Percentiles rank a stretch among this genome's conserved stretches.
Conservation (phyloP, 129 eudicot genomes). For the Helianthus tuberosus region DNA sequence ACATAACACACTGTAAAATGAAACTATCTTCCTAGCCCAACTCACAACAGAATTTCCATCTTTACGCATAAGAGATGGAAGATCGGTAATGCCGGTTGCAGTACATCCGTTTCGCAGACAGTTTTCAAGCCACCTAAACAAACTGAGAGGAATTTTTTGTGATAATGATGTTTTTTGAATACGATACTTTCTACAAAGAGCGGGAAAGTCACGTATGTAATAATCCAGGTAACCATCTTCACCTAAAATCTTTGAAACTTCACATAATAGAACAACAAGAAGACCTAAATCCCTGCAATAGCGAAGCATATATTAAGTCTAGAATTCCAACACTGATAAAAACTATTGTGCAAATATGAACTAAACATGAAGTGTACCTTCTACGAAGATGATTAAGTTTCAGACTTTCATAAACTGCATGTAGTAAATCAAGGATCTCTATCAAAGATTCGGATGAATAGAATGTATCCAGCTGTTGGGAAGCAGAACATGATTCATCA, state of each 20-base stretch:
- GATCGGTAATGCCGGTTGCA: conserved; percentile 55
- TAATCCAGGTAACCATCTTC: conserved; percentile 79
- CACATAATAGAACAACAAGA: conserved; percentile 64
- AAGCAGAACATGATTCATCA: conserved; percentile 38
- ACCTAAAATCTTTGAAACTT: conserved; percentile 62
- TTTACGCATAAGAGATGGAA: conserved; percentile 68
- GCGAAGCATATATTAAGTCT: conserved; percentile 16
- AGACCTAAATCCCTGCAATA: conserved; percentile 77
- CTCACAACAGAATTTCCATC: conserved; percentile 70
- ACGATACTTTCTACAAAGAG: conserved; percentile 45
- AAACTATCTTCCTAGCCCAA: conserved; percentile 89
- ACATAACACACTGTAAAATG: conserved; percentile 90
- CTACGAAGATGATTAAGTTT: conserved; percentile 87
- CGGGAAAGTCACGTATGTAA: conserved; percentile 92
- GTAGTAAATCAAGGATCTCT: conserved; percentile 75
- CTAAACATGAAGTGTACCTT: conserved; percentile 48
- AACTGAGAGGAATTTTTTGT: conserved; percentile 67
- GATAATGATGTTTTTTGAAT: conserved; percentile 33
- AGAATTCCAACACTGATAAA: neutral
- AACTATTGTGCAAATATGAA: neutral
- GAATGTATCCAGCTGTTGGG: conserved; percentile 41
- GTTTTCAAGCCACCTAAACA: conserved; percentile 90
- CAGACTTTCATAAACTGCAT: conserved; percentile 90
- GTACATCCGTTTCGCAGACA: conserved; percentile 74
- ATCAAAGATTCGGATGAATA: conserved; percentile 49